Conservation (phyloP, 345 rosid species). For the Citrus hindsii region DNA sequence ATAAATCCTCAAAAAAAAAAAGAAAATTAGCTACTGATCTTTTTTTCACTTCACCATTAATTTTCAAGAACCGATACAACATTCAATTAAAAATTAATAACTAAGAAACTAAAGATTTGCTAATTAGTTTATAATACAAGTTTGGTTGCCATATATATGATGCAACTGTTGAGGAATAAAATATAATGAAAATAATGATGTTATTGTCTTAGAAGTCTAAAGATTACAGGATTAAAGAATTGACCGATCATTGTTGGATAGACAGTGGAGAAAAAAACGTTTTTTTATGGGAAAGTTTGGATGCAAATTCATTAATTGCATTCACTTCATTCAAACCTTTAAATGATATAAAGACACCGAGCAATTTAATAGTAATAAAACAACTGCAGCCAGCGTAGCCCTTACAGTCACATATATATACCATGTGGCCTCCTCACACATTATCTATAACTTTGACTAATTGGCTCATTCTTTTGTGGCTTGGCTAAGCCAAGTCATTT, state of each 20-base stretch:
- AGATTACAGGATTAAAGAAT: constrained; percentile 5
- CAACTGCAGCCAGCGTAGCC: background rate
- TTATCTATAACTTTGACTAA: background rate
- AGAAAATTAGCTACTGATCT: no score
- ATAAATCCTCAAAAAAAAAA: no score
- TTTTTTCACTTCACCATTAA: no score
- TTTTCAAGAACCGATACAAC: no score
- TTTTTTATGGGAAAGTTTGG: constrained; percentile 22
- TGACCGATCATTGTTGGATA: constrained; percentile 5
- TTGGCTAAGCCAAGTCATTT: background rate
- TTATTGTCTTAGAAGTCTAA: background rate
- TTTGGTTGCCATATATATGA: background rate
- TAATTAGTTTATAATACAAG: background rate
- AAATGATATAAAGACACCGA: constrained; percentile 44
- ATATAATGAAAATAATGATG: background rate
- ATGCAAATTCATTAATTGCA: constrained; percentile 53
- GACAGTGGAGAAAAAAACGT: background rate
- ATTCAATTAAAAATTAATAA: no score
- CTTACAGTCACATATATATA: background rate
- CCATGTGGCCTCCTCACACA: background rate
- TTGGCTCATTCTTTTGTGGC: background rate
- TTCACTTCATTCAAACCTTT: constrained; percentile 31
- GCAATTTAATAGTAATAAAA: background rate
- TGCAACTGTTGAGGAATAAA: background rate
- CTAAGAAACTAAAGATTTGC: no score